A percentile compares a stretch with the other conserved stretches of the same genome.
Conservation (phyloP, 2,329 filamentous ascomycete species). For the Cordyceps tenuipes region DNA sequence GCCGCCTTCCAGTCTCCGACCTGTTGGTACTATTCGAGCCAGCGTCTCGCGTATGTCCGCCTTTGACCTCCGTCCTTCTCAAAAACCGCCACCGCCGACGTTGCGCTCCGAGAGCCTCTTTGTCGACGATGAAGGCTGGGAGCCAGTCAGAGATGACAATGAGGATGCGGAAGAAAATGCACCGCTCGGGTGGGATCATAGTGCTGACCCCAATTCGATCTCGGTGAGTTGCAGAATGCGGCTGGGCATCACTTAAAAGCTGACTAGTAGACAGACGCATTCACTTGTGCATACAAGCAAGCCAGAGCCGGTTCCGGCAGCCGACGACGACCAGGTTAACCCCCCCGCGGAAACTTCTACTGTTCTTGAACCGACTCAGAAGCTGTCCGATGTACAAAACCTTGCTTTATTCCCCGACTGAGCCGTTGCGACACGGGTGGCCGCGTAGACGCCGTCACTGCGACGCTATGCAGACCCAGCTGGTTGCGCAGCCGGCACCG, state of each 20-base stretch:
- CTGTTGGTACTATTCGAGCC: constrained; percentile 26
- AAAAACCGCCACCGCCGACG: constrained; percentile 46
- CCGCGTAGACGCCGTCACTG: constrained; percentile 12
- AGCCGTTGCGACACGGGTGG: constrained; percentile 11
- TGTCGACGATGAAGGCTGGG: constrained; percentile 70
- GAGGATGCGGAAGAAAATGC: constrained; percentile 58
- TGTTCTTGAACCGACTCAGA: constrained; percentile 62
- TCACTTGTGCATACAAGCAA: constrained; percentile 36
- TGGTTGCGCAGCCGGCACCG: constrained; percentile 85
- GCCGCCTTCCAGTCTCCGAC: constrained; percentile 25
- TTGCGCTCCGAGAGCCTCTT: constrained; percentile 62
- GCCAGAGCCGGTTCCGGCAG: constrained; percentile 20
- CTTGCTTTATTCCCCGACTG: constrained; percentile 35
- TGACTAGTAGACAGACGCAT: constrained; percentile 32
- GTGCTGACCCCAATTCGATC: constrained; percentile 46
- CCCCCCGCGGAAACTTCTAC: constrained; percentile 20
- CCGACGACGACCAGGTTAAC: constrained; percentile 20
- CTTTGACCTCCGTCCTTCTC: constrained; percentile 44
- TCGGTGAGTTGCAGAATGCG: constrained; percentile 32
- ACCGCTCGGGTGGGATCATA: constrained; percentile 67
- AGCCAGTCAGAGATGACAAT: constrained; percentile 53
- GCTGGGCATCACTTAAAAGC: constrained; percentile 8
- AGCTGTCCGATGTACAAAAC: constrained; percentile 56
- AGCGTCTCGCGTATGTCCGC: constrained; percentile 27
- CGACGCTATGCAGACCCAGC: constrained; percentile 56